phyloP scores from a whole-genome alignment of 805 yeast genomes.

The Helenozyma baotianmanensis region DNA sequence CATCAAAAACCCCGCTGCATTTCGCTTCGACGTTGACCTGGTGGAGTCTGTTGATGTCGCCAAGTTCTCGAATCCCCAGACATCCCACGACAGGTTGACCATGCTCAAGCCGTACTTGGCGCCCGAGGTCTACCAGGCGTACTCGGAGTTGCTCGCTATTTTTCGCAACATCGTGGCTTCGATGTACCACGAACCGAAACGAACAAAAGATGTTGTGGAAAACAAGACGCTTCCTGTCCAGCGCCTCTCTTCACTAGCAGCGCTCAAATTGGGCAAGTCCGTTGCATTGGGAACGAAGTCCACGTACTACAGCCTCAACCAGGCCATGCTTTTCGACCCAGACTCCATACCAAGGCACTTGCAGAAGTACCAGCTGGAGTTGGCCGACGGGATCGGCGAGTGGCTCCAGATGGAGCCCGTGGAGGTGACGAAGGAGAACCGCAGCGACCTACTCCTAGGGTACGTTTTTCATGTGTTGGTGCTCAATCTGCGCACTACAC shows the following conservation, averaged over 20 bases:
- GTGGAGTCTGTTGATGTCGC: background rate
- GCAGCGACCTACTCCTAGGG: constrained; percentile 26
- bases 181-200: constrained; percentile 8
- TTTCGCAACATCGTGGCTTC: constrained; percentile 24
- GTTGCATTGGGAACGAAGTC: constrained; percentile 32
- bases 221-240: too few relatives aligned
- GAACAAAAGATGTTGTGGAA: background rate
- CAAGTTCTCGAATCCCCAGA: constrained; percentile 6
- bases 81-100: constrained; percentile 22
- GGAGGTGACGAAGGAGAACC: constrained; percentile 17
- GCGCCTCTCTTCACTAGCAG: constrained; percentile 21
- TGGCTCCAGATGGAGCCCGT: constrained; percentile 35
- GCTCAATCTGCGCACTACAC: constrained; percentile 28
- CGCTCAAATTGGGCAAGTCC: constrained; percentile 28
- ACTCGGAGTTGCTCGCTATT: constrained; percentile 27
- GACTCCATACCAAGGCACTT: constrained; percentile 23
- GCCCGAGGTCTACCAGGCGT: constrained; percentile 24
- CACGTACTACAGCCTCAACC: constrained; percentile 29
- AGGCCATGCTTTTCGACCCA: constrained; percentile 21
- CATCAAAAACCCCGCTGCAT: constrained; percentile 22
- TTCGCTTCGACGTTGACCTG: constrained; percentile 6
- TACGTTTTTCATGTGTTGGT: constrained; percentile 31
- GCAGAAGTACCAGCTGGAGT: constrained; percentile 17
- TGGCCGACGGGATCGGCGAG: constrained; percentile 31
- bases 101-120: constrained; percentile 22